Evolutionary conservation across 805 yeast genomes (phyloP).

Genomic region (Geotrichum ghanense): DNA sequence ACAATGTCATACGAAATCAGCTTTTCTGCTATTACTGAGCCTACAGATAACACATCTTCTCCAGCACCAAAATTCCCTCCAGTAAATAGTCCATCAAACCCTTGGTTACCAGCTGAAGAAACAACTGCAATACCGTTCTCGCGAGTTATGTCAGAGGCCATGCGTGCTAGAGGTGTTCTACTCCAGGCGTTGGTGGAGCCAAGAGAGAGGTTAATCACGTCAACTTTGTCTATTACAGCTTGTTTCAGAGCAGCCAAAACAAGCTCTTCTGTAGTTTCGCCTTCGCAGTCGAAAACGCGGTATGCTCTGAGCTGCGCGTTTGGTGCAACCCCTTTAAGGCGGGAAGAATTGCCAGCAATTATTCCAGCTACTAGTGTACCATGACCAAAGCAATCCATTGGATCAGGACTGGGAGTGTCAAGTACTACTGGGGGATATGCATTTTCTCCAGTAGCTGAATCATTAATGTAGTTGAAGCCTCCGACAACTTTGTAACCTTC

Average conservation of each 20-base stretch:
- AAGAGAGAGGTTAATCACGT: conserved; percentile 12
- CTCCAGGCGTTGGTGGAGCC: conserved; percentile 15
- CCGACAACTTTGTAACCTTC: conserved; percentile 10
- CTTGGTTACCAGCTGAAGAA: conserved; percentile 4
- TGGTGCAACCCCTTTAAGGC: conserved; percentile 16
- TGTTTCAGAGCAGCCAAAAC: conserved; percentile 9
- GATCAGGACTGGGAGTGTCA: conserved; percentile 5
- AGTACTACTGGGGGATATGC: conserved; percentile 4
- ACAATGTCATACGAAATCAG: not conserved
- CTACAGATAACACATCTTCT: conserved; percentile 4
- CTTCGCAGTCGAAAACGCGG: conserved; percentile 15
- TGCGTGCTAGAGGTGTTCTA: conserved; percentile 8
- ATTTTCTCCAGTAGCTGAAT: conserved; percentile 3
- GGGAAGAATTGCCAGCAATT: conserved; percentile 10
- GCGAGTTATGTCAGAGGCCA: conserved; percentile 9
- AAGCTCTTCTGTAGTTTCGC: conserved; percentile 11
- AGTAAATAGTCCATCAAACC: conserved; percentile 3
- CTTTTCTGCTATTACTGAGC: conserved; percentile 3
- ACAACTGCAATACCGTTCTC: conserved; percentile 5
- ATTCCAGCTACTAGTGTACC: conserved; percentile 15
- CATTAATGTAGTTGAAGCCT: conserved; percentile 11
- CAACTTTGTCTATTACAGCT: conserved; percentile 8
- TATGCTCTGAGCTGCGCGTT: conserved; percentile 13
- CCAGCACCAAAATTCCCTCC: conserved; percentile 1
- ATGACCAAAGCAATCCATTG: conserved; percentile 17